phyloP scores from a whole-genome alignment of 1,139 yeast genomes.

The Hanseniaspora gamundiae region DNA sequence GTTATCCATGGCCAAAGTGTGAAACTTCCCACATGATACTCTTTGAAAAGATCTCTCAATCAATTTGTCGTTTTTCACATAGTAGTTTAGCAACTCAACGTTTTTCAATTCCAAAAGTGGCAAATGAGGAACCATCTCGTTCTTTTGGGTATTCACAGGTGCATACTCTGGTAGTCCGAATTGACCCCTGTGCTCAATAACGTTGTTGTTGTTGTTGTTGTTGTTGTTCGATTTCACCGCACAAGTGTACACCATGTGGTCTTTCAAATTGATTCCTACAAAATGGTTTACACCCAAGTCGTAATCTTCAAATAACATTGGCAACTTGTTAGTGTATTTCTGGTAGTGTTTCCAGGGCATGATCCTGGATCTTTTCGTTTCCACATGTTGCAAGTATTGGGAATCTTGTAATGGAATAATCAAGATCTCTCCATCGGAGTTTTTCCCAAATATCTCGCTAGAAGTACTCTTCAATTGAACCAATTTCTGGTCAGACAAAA shows the following conservation, averaged over 20 bases:
- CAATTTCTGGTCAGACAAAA: slow-evolving; percentile 33
- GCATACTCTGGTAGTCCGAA: slow-evolving; percentile 51
- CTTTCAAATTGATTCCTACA: slow-evolving; percentile 38
- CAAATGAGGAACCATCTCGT: slow-evolving; percentile 27
- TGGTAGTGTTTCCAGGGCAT: slow-evolving; percentile 18
- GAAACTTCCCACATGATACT: slow-evolving; percentile 65
- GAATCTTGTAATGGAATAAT: slow-evolving; percentile 32
- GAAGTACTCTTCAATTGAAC: slow-evolving; percentile 22
- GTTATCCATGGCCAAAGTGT: slow-evolving; percentile 54
- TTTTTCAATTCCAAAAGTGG: slow-evolving; percentile 28
- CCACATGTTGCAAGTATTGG: slow-evolving; percentile 7
- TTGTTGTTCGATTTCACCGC: slow-evolving; percentile 36
- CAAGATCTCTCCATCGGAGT: slow-evolving; percentile 39
- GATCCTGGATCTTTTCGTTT: slow-evolving; percentile 12
- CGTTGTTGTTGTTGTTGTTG: too few relatives aligned
- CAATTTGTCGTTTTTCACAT: slow-evolving; percentile 25
- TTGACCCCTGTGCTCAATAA: slow-evolving; percentile 55
- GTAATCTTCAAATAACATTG: slow-evolving; percentile 31
- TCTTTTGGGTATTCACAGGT: slow-evolving; percentile 2
- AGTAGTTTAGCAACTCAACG: slow-evolving; percentile 27
- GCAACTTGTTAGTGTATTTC: slow-evolving; percentile 15
- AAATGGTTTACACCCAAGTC: slow-evolving; percentile 58
- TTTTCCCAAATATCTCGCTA: slow-evolving; percentile 44
- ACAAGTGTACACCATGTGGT: slow-evolving; percentile 55
- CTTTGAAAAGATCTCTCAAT: slow-evolving; percentile 37